phyloP scores from a whole-genome alignment of 331 rosid species.

The Quercus lobata region DNA sequence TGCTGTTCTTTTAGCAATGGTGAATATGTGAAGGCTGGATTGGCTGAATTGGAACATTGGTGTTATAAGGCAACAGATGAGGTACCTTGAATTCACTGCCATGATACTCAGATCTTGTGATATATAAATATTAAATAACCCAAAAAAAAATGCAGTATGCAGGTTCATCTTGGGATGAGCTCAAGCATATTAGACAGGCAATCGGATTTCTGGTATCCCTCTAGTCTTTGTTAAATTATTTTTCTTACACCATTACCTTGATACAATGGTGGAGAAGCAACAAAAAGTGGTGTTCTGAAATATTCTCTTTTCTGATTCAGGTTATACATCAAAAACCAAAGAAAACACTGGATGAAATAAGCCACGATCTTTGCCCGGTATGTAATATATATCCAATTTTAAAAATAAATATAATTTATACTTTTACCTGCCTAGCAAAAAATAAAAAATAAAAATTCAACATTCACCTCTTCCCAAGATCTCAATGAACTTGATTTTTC shows the following conservation, averaged over 20 bases:
- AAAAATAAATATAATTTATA: background rate
- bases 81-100: conserved; percentile 36
- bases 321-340: conserved; percentile 89
- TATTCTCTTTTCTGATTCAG: conserved; percentile 32
- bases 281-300: conserved; percentile 12
- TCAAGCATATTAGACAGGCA: conserved; percentile 84
- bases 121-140: conserved; percentile 14
- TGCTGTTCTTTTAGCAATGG: conserved; percentile 94
- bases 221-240: conserved; percentile 1
- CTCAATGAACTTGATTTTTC: conserved; percentile 3
- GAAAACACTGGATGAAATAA: conserved; percentile 81
- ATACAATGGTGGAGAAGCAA: conserved; percentile 5
- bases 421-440: background rate
- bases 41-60: conserved; percentile 90
- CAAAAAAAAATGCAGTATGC: conserved; percentile 53
- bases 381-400: conserved; percentile 5
- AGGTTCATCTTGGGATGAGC: conserved; percentile 90
- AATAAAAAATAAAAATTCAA: background rate
- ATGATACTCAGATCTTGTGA: background rate
- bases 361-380: conserved; percentile 86
- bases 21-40: conserved; percentile 84
- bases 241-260: conserved; percentile 13
- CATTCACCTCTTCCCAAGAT: conserved; percentile 16
- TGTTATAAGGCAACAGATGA: conserved; percentile 79
- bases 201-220: conserved; percentile 75